Evolutionary conservation across 2,329 filamentous ascomycete genomes (phyloP).

Genomic region (Dactylellina sp.): DNA sequence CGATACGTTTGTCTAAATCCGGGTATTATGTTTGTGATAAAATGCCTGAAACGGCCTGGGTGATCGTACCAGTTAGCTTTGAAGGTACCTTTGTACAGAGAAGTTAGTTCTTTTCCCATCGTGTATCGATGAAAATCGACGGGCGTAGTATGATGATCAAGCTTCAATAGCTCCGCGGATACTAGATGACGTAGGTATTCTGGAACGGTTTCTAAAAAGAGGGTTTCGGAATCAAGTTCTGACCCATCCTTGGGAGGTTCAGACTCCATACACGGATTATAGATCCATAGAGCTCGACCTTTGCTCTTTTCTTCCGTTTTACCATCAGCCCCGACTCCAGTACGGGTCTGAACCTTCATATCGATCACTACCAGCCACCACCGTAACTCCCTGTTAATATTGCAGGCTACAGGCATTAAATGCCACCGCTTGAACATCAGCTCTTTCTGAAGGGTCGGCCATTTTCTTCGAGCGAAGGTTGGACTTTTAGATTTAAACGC

Average conservation of each 20-base stretch:
- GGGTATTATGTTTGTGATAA: conserved; percentile 1
- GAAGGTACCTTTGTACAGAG: conserved; percentile 2
- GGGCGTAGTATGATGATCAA: conserved; percentile 23
- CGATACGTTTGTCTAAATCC: conserved; percentile 29
- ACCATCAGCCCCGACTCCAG: background rate
- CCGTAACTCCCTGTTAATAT: conserved; percentile 33
- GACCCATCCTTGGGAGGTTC: background rate
- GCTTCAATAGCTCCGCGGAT: conserved; percentile 5
- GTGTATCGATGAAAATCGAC: conserved; percentile 15
- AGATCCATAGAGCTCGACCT: conserved; percentile 28
- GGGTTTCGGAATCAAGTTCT: background rate
- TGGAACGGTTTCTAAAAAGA: conserved; percentile 24
- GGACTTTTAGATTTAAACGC: background rate
- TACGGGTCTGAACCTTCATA: conserved; percentile 35
- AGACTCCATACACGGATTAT: conserved; percentile 19
- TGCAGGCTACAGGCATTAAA: conserved; percentile 37
- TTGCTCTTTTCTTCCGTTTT: background rate
- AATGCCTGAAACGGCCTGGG: conserved; percentile 30
- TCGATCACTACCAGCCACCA: conserved; percentile 51
- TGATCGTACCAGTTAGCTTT: conserved; percentile 17
- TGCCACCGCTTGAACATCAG: conserved; percentile 40
- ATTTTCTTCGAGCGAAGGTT: conserved; percentile 27
- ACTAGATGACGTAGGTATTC: conserved; percentile 12
- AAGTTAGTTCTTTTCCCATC: background rate
- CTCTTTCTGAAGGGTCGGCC: conserved; percentile 32